A percentile compares a stretch with the other conserved stretches of the same genome.
phyloP scores from a whole-genome alignment of 805 yeast genomes.

The Wickerhamiella vanderwaltii region DNA sequence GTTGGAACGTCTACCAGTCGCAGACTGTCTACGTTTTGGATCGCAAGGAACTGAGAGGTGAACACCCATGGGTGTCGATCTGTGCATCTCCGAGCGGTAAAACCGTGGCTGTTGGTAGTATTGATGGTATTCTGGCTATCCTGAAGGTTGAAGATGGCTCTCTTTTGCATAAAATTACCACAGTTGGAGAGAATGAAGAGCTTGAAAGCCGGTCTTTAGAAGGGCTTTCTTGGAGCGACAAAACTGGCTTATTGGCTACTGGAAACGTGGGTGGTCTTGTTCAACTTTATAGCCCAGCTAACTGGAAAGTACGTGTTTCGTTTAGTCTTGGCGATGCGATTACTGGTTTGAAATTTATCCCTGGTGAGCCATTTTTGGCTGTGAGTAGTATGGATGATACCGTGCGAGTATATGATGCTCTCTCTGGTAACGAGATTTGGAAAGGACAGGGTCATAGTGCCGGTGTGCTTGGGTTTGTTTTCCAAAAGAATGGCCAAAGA shows the following conservation, averaged over 20 bases:
- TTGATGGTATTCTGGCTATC: constrained; percentile 78
- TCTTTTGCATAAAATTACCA: constrained; percentile 48
- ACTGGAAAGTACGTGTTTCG: constrained; percentile 75
- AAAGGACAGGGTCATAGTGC: constrained; percentile 84
- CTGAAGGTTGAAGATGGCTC: constrained; percentile 65
- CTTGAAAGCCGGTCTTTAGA: constrained; percentile 55
- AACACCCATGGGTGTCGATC: constrained; percentile 82
- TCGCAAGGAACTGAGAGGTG: constrained; percentile 51
- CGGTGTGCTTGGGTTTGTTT: constrained; percentile 81
- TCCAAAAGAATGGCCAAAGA: constrained; percentile 50
- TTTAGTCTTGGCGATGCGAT: constrained; percentile 67
- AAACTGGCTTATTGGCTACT: constrained; percentile 56
- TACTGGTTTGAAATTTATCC: constrained; percentile 61
- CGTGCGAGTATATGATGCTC: constrained; percentile 76
- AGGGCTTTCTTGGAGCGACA: constrained; percentile 69
- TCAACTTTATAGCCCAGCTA: constrained; percentile 65
- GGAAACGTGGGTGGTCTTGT: constrained; percentile 86
- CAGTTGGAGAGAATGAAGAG: constrained; percentile 37
- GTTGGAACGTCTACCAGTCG: constrained; percentile 81
- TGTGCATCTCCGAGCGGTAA: constrained; percentile 39
- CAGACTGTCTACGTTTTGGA: constrained; percentile 41
- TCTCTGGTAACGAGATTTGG: constrained; percentile 68
- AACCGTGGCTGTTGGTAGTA: constrained; percentile 65
- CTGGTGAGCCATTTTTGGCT: constrained; percentile 35
- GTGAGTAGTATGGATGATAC: constrained; percentile 78